A percentile compares a stretch with the other conserved stretches of the same genome.
phyloP scores from a whole-genome alignment of 345 rosid genomes.

The Erysimum cheiranthoides region DNA sequence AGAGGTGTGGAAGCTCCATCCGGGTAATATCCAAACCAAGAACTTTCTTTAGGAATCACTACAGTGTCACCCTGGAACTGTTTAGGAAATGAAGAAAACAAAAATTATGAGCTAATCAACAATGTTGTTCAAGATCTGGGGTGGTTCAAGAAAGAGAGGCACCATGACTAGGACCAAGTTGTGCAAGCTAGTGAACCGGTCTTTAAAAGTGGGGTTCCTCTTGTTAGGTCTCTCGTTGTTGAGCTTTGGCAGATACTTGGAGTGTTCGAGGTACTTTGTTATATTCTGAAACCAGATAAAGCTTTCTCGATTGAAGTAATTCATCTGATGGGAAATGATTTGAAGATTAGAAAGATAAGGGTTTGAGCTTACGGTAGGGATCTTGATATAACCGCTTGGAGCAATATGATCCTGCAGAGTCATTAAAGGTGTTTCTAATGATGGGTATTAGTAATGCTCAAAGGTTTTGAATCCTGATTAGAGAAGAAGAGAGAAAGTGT shows the following conservation, averaged over 20 bases:
- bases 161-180: slow-evolving; percentile 93
- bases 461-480: slow-evolving; percentile 11
- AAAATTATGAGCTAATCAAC: not conserved
- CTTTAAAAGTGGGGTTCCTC: slow-evolving; percentile 68
- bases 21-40: slow-evolving; percentile 90
- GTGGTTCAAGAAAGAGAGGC: slow-evolving; percentile 3
- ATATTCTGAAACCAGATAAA: slow-evolving; percentile 27
- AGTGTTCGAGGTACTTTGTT: slow-evolving; percentile 47
- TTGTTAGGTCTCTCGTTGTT: slow-evolving; percentile 74
- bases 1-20: slow-evolving; percentile 75
- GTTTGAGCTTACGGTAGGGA: slow-evolving; percentile 37
- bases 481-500: slow-evolving; percentile 13
- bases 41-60: slow-evolving; percentile 82
- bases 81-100: slow-evolving; percentile 23
- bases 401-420: slow-evolving; percentile 45
- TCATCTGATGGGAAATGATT: not conserved
- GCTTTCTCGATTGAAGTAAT: not conserved
- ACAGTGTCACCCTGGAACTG: slow-evolving; percentile 74
- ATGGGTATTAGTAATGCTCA: not conserved
- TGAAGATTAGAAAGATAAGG: not conserved
- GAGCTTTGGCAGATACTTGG: slow-evolving; percentile 82
- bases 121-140: not conserved
- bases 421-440: slow-evolving; percentile 6
- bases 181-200: slow-evolving; percentile 72
- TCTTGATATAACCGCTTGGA: slow-evolving; percentile 37